Evolutionary conservation across 192 early-diverging fungal species (phyloP).

Genomic region (Geranomyces michiganensis): DNA sequence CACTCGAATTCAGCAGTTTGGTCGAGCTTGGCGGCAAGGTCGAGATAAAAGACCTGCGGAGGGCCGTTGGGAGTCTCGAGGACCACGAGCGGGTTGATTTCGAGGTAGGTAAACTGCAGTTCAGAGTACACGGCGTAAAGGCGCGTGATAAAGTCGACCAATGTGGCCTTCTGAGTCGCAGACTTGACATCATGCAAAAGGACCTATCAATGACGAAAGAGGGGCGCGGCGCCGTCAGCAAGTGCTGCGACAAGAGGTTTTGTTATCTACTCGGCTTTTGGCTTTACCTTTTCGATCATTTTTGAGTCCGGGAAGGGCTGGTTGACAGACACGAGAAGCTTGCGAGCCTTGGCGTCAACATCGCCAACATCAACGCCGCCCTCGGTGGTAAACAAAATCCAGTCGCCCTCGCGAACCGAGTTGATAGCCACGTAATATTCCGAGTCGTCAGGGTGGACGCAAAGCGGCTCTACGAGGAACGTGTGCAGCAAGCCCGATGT

Average conservation of each 20-base stretch:
- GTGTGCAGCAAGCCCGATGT: constrained; percentile 88
- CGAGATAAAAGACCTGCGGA: constrained; percentile 84
- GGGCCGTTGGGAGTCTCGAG: constrained; percentile 63
- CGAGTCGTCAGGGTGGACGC: constrained; percentile 86
- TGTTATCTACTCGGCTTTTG: constrained; percentile 34
- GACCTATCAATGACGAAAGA: background rate
- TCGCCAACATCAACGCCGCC: constrained; percentile 98
- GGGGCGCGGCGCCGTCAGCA: background rate
- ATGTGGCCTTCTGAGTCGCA: constrained; percentile 61
- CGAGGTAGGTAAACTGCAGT: constrained; percentile 98
- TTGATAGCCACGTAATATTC: constrained; percentile 99
- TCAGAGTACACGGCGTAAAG: constrained; percentile 96
- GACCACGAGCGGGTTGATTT: constrained; percentile 99
- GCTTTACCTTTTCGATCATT: constrained; percentile 53
- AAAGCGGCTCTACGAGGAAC: constrained; percentile 94
- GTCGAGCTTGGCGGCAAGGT: constrained; percentile 97
- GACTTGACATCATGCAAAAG: constrained; percentile 28
- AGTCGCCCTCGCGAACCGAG: constrained; percentile 91
- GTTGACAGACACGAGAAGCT: constrained; percentile 81
- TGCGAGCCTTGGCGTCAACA: constrained; percentile 95
- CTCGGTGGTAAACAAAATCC: constrained; percentile 97
- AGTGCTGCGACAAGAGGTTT: background rate
- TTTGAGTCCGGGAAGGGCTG: constrained; percentile 70
- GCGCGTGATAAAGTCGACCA: constrained; percentile 90
- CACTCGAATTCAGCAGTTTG: constrained; percentile 97